Base-by-base conservation (phyloP, 768 basidiomycete genomes). In the Tylopilus felleus region DNA sequence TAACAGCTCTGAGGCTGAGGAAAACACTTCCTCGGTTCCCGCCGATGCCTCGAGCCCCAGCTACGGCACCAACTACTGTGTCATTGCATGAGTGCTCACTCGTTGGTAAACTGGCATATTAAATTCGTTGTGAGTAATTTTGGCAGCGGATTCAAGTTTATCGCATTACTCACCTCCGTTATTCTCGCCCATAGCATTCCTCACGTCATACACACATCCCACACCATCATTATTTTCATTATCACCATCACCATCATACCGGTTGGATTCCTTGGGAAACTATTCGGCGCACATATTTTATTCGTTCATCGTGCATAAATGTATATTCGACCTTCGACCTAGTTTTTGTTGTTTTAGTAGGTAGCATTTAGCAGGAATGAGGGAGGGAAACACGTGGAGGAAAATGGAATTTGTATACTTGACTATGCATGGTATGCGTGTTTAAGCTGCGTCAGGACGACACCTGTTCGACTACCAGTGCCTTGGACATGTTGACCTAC, bases 281-380 rank as follows among this genome's bases (percentile, higher is more conserved):
- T 33, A 35, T 51, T 40, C 36, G 17, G 43, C 48, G 51, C 61
- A 61, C 55, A 41, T 39, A 62, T 49, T 33, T 33, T 33, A 33
- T 33, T 33, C 14, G 53, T 66, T 67, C 48, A 33, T 19, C 40
- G 61, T 56, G 55, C 56, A 57, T 49, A 55, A 19, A 19, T 33
- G 49, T 58, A 58, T 3, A 38, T 66, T 67, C 66, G 64, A 57
- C 49, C n/a, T 65, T 63, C 57, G 23, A 47, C 13, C 49, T 61
- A 50, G 33, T 48, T 33, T 29, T 16, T 62, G 53, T 61, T 63
- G 56, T 68, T 55, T 67, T 58, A 59, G 57, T 63, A 61, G 43
- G 14, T 51, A 49, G 7, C 1, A 8, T 49, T 58, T 49, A 23
- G 12, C 3, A 16, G 33, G 14, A 33, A 14, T 14, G 13, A 33